Base-by-base conservation (phyloP, 2,329 filamentous ascomycete genomes). In the Curvularia eragrostidis region DNA sequence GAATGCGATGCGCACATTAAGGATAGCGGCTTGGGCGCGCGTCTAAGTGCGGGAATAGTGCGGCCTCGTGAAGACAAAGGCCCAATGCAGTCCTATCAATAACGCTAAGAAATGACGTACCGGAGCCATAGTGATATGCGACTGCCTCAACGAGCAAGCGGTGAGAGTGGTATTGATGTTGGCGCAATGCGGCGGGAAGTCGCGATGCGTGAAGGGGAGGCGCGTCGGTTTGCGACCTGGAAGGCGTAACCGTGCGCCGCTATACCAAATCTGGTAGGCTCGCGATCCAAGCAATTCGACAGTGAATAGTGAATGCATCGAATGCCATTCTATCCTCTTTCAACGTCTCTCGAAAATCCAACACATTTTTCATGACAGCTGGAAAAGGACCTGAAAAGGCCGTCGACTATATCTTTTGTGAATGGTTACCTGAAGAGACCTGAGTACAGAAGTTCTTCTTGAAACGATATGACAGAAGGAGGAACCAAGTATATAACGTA, bases 181-280 rank as follows among this genome's bases (percentile, higher is more conserved):
- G 61, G 60, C 63, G 64, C 60, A 56, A 55, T 61, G 62, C 58
- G 54, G 53, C 66, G 64, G 68, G 69, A 68, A 68, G 70, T 71
- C 64, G 68, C 70, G 66, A 61, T 67, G 73, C 58, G 65, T 71
- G 68, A 69, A 68, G 62, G 54, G 66, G 58, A 73, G 64, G 68
- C 73, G 73, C 72, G 73, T 68, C 58, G 46, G 49, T 53, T 61
- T 66, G 66, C 63, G 57, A 65, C 65, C 62, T 61, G 61, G 66
- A 57, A 66, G 66, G 62, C 61, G 63, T 61, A 61, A 63, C 62
- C 54, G 62, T 67, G 68, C 67, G 60, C 62, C 48, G 28, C 61
- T 54, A 63, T 36, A 49, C 57, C 52, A 19, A 18, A 55, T 62
- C 50, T 24, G 49, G 55, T 26, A 13, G 32, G 12, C 21, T 41